A percentile compares a stretch with the other conserved stretches of the same genome.
These are phyloP conservation scores for Xylaria sp. DNA, from an alignment of 2,329 filamentous ascomycete species.

Conservation along the genomic window DNA sequence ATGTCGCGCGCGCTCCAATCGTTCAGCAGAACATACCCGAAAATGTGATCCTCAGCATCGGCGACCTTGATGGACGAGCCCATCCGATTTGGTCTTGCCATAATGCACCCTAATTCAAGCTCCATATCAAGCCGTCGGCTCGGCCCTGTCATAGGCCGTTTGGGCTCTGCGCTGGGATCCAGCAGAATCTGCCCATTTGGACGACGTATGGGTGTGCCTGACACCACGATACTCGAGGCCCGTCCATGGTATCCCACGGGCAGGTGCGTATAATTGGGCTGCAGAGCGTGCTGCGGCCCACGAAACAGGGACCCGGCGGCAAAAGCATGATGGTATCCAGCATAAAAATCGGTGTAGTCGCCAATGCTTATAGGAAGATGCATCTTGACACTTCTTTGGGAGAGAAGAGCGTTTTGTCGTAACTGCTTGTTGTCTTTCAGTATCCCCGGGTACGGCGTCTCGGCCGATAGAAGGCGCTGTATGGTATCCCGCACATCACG, in stretches of 20 bases:
- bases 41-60: constrained; percentile 76
- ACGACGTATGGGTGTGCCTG: constrained; percentile 76
- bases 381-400: constrained; percentile 67
- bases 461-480: constrained; percentile 71
- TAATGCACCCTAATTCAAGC: constrained; percentile 81
- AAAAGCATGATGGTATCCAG: constrained; percentile 81
- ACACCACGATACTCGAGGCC: constrained; percentile 79
- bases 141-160: constrained; percentile 71
- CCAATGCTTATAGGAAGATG: constrained; percentile 82
- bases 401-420: constrained; percentile 68
- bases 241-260: constrained; percentile 86
- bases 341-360: constrained; percentile 89
- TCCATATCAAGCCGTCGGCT: constrained; percentile 80
- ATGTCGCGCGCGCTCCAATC: constrained; percentile 89
- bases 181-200: constrained; percentile 79
- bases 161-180: constrained; percentile 70
- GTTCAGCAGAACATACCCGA: constrained; percentile 85
- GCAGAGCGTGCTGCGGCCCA: constrained; percentile 76
- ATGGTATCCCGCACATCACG: constrained; percentile 75
- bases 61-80: constrained; percentile 71
- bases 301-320: constrained; percentile 76
- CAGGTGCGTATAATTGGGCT: constrained; percentile 84
- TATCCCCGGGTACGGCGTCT: constrained; percentile 69
- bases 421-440: constrained; percentile 71
- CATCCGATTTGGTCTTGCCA: constrained; percentile 72